Evolutionary conservation across 306 rosid species (phyloP), one percentile per base, ranked within the genome.

Genomic region (Hippophae rhamnoides): DNA sequence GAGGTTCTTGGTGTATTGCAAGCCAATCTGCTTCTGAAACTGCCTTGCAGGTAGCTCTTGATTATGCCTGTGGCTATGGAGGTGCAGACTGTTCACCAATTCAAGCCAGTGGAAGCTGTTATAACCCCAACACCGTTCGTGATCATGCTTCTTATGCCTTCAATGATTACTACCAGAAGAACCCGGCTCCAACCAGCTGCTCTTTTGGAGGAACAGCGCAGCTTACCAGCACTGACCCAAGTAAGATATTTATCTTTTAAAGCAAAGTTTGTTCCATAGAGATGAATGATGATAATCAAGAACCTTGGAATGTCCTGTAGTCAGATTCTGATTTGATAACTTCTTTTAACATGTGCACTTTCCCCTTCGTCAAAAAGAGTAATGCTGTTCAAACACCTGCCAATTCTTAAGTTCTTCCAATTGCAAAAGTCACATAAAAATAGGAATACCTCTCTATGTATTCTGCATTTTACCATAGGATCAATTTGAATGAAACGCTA

Each of bases 71-170:
- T 65, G 96, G 98, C 52, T 76, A 78, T 64, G 93, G 98, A 50
- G 88, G 88, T 49, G 79, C 96, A 61, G 95, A 87, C 66, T 92
- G 98, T 63, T 76, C 93, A 7, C 73, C 78, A 41, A 7, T 92
- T 72, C 95, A 88, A 64, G 10, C 74, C 10, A 87, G 99, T 13
- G 84, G 81, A 55, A 77, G 71, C 60, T 92, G 96, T 71, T 92
- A 81, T 74, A 70, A 83, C 38, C 96, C 95, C 10, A 85, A 80
- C 72, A 88, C 84, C 6, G 11, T 79, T 10, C 80, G 69, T 5
- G 85, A 83, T 63, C 99, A 92, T 13, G 99, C 99, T 69, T 85
- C 96, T 58, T 92, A 80, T 62, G 99, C 95, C 58, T 92, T 92
- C 83, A 88, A 92, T 58, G 64, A 69, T 56, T 92, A 85, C 70